Conservation (phyloP, 805 yeast genomes). For the Myxozyma neotropica region DNA sequence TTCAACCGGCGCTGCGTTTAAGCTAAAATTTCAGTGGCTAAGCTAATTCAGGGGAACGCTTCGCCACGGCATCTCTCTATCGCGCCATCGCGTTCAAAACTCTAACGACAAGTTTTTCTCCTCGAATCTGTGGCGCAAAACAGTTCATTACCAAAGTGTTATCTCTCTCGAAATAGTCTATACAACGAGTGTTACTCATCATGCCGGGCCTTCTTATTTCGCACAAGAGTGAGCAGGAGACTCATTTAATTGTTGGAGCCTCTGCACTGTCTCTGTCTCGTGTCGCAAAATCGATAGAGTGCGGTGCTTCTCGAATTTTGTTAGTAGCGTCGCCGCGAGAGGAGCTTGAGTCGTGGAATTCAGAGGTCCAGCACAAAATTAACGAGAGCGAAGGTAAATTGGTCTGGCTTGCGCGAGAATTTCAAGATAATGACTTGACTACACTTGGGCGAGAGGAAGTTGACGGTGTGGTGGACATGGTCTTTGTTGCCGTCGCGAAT, state of each 20-base stretch:
- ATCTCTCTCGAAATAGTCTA: neutral
- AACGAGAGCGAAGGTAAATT: neutral
- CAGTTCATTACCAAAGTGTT: neutral
- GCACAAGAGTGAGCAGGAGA: conserved; percentile 27
- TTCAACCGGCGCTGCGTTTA: too few species aligned
- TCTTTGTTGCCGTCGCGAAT: conserved; percentile 59
- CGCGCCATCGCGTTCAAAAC: conserved; percentile 5
- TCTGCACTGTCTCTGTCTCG: conserved; percentile 31
- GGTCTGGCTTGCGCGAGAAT: conserved; percentile 43
- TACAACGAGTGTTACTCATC: neutral
- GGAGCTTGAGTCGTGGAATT: conserved; percentile 6
- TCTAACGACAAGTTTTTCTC: neutral
- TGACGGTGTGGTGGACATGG: conserved; percentile 69
- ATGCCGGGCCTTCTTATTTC: conserved; percentile 29
- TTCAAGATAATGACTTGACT: conserved; percentile 51
- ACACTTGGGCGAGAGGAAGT: conserved; percentile 65
- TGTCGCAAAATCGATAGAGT: conserved; percentile 24
- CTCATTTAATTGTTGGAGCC: conserved; percentile 31
- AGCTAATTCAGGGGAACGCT: neutral
- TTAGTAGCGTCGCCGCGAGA: conserved; percentile 14
- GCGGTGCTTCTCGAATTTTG: conserved; percentile 26
- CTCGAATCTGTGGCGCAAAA: conserved; percentile 6
- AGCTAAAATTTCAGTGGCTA: neutral
- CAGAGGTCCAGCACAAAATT: conserved; percentile 4
- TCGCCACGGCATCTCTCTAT: conserved; percentile 8